These are phyloP conservation scores for Metschnikowia lachancei DNA, from an alignment of 805 yeast genomes.

Conservation along the genomic window DNA sequence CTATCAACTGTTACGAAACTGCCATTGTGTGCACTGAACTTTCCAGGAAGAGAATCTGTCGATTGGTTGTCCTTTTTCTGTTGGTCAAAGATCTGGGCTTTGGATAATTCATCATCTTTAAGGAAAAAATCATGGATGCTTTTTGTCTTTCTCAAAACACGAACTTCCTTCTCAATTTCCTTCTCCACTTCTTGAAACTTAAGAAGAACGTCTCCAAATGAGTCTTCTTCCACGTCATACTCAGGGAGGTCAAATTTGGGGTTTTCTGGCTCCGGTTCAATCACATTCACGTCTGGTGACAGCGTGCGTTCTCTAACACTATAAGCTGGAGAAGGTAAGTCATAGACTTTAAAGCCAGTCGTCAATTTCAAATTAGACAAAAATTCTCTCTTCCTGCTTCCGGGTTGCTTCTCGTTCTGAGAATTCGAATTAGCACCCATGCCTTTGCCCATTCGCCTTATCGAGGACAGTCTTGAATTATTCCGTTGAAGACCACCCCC, in stretches of 20 bases:
- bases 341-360: constrained; percentile 10
- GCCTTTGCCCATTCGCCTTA: background rate
- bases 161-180: constrained; percentile 18
- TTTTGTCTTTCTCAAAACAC: constrained; percentile 7
- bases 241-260: constrained; percentile 16
- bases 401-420: background rate
- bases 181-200: constrained; percentile 20
- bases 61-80: constrained; percentile 29
- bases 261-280: background rate
- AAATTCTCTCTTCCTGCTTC: constrained; percentile 7
- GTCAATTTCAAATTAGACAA: constrained; percentile 11
- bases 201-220: constrained; percentile 18
- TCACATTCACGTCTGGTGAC: constrained; percentile 2
- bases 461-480: background rate
- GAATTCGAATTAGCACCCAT: background rate
- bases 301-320: constrained; percentile 9
- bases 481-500: background rate
- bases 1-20: constrained; percentile 5
- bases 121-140: constrained; percentile 28
- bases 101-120: constrained; percentile 42
- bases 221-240: constrained; percentile 16
- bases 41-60: constrained; percentile 16
- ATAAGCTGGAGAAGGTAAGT: constrained; percentile 15
- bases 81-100: constrained; percentile 41
- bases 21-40: constrained; percentile 2